These are phyloP conservation scores for Pseudonitzschia multiseries DNA, from an alignment of 108 stramenopile genomes.

Conservation along the genomic window DNA sequence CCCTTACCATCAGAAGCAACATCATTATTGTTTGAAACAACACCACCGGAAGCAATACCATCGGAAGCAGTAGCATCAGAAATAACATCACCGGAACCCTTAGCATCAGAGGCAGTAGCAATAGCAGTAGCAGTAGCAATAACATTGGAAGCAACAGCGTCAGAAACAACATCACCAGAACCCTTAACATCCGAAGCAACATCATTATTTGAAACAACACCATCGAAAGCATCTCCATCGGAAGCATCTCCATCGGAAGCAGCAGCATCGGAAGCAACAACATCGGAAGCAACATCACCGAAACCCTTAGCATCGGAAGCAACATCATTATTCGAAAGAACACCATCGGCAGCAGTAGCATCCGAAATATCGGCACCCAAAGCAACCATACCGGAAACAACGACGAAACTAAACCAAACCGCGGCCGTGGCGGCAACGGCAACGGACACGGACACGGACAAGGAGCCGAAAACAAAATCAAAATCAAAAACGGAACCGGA, in stretches of 20 bases:
- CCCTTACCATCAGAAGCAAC: too few relatives aligned
- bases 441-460: neutral
- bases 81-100: neutral
- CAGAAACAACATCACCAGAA: neutral
- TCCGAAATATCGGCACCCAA: neutral
- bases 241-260: too few relatives aligned
- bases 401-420: neutral
- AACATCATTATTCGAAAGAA: neutral
- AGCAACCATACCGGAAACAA: neutral
- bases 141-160: neutral
- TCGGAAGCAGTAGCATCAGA: neutral
- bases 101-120: neutral
- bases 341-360: neutral
- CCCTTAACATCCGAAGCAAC: too few relatives aligned
- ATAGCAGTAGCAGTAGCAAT: neutral
- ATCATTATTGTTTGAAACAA: neutral
- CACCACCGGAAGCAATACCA: neutral
- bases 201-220: too few relatives aligned
- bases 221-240: too few relatives aligned
- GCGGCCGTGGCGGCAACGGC: neutral
- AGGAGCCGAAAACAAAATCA: neutral
- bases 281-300: too few relatives aligned
- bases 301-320: too few relatives aligned
- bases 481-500: neutral
- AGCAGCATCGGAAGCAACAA: too few relatives aligned